Percentiles rank a stretch among this genome's conserved stretches.
Evolutionary conservation across 169 alveolate genomes (phyloP).

Genomic region (Eimeria praecox): DNA sequence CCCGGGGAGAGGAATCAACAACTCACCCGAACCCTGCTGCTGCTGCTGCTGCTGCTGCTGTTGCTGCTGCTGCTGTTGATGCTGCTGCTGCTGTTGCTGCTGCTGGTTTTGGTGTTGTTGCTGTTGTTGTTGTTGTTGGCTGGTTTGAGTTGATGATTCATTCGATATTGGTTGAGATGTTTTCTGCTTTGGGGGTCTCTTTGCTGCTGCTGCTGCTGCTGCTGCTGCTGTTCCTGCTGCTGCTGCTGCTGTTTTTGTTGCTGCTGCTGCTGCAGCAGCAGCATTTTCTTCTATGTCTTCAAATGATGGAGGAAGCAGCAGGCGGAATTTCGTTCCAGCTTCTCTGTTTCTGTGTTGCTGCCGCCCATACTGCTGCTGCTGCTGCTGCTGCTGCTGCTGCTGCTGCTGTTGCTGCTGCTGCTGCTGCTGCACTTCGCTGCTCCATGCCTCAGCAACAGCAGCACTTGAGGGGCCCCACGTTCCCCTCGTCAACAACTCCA

Average conservation of each 20-base stretch:
- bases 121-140: constrained; percentile 32
- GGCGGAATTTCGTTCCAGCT: constrained; percentile 9
- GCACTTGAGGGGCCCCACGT: constrained; percentile 36
- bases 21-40: constrained; percentile 1
- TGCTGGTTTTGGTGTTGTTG: constrained; percentile 49
- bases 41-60: constrained; percentile 65
- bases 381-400: constrained; percentile 79
- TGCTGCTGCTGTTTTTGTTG: neutral
- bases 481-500: constrained; percentile 88
- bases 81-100: constrained; percentile 52
- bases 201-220: constrained; percentile 30
- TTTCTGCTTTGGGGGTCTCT: neutral
- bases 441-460: constrained; percentile 35
- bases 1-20: constrained; percentile 69
- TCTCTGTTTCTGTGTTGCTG: neutral
- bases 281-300: neutral
- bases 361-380: constrained; percentile 37
- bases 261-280: neutral
- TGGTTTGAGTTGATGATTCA: neutral
- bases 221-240: neutral
- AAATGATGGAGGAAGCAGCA: constrained; percentile 29
- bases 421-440: constrained; percentile 69
- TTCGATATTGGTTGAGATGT: neutral
- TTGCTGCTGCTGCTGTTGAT: constrained; percentile 48
- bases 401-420: constrained; percentile 72